Percentiles rank a stretch among this genome's conserved stretches.
Conservation (phyloP, 1,284 basidiomycete species). For the Gymnopus androsaceus region DNA sequence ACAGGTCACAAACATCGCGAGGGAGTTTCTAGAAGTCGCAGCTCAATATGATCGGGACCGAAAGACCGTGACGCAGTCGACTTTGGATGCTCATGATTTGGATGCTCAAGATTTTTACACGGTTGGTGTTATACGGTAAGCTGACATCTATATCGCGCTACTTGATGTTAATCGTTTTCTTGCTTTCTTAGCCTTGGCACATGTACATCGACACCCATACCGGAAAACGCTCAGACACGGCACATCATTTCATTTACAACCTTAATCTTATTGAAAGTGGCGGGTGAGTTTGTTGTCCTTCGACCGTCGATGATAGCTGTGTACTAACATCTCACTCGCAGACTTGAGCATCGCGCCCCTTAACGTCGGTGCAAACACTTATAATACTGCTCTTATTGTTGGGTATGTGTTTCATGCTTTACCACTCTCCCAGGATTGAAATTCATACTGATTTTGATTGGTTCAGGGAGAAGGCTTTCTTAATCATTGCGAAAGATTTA, state of each 20-base stretch:
- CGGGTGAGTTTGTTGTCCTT: slow-evolving; percentile 27
- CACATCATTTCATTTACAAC: slow-evolving; percentile 61
- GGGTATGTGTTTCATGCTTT: slow-evolving; percentile 2
- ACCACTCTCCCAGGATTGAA: not conserved
- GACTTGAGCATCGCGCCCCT: slow-evolving; percentile 36
- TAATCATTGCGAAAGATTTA: too few relatives aligned
- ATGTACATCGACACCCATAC: slow-evolving; percentile 46
- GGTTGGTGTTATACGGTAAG: slow-evolving; percentile 48
- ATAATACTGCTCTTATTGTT: slow-evolving; percentile 17
- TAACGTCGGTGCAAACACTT: slow-evolving; percentile 27
- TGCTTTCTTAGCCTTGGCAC: slow-evolving; percentile 18
- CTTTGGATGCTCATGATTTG: slow-evolving; percentile 46
- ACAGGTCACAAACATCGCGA: slow-evolving; percentile 36
- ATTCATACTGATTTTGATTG: too few relatives aligned
- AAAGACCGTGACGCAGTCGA: slow-evolving; percentile 26
- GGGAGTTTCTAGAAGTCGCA: slow-evolving; percentile 50
- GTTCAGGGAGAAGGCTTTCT: too few relatives aligned
- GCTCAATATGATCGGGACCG: slow-evolving; percentile 47
- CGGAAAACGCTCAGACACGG: slow-evolving; percentile 58
- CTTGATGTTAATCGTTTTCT: not conserved
- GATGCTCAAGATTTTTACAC: slow-evolving; percentile 43
- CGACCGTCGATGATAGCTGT: not conserved
- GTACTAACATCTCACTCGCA: slow-evolving; percentile 10
- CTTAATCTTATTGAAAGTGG: slow-evolving; percentile 57
- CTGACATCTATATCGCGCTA: too few relatives aligned